These are phyloP conservation scores for Globisporangium recalcitrans DNA, from an alignment of 352 stramenopile species.

Conservation along the genomic window DNA sequence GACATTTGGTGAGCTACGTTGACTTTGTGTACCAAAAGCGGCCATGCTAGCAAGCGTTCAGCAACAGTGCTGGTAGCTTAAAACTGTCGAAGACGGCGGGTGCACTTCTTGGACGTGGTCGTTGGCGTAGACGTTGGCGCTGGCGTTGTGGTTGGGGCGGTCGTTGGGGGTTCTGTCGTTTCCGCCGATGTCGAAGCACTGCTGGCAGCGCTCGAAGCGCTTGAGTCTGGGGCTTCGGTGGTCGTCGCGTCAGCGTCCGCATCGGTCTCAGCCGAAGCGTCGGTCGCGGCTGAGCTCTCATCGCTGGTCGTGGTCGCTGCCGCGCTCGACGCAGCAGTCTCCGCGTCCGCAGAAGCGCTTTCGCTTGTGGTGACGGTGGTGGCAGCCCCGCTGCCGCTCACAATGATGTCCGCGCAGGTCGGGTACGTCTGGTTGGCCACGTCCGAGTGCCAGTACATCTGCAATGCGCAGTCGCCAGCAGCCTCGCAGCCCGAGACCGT, in stretches of 20 bases:
- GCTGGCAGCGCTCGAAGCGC: not conserved
- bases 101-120: conserved; percentile 11
- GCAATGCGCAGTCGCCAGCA: conserved; percentile 41
- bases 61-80: not conserved
- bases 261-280: not conserved
- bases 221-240: not conserved
- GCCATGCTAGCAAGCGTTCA: too few species aligned
- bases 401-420: conserved; percentile 27
- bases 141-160: conserved; percentile 8
- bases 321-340: not conserved
- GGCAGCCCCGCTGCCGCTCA: not conserved
- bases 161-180: not conserved
- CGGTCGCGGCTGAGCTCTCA: not conserved
- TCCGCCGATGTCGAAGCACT: not conserved
- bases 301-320: not conserved
- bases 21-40: not conserved
- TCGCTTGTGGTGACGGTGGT: conserved; percentile 19
- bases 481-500: conserved; percentile 37
- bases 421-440: conserved; percentile 57
- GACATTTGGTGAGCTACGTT: not conserved
- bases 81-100: not conserved
- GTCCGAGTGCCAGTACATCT: conserved; percentile 64
- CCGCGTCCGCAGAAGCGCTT: conserved; percentile 2
- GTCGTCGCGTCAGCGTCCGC: not conserved
- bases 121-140: not conserved